Evolutionary conservation across 2,329 filamentous ascomycete species (phyloP), one percentile per base, ranked within the genome.

Genomic region (Colletotrichum horii): DNA sequence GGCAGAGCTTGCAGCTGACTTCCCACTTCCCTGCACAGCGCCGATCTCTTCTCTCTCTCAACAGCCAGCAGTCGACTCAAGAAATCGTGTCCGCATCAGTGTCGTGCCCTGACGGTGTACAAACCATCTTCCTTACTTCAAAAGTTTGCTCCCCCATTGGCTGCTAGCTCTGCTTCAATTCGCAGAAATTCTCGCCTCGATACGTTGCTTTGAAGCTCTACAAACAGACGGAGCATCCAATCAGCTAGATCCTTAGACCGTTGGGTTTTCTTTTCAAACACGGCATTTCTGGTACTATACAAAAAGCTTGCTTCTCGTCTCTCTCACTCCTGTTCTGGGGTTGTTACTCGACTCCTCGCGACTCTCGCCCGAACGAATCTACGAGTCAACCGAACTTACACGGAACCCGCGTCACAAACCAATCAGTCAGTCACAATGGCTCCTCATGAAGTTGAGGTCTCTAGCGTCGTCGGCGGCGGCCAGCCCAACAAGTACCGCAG

Each of bases 401-500:
- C 43, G 43, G 43, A 52, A 52, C n/a, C 43, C 43, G 43, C 43
- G 43, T 7, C 43, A 52, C 43, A 52, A 52, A 52, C 56, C 43
- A 65, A 7, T 30, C 67, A 24, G 52, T 8, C 28, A 24, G 52
- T 8, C 28, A 11, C 48, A 71, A 74, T 74, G 71, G 71, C 67
- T 16, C 22, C 48, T 12, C 24, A 70, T 32, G 48, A 61, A 24
- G 68, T 66, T 26, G 68, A 38, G 16, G 52, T 24, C 19, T 58
- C 48, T 11, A 19, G 38, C 32, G 66, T 52, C 61, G 58, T 38
- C 22, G 43, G 43, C 38, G 52, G 68, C 60, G 48, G 12, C 34
- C 55, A 32, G 64, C 24, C 71, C 34, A 70, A 34, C 64, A 48
- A 77, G 52, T 71, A 71, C 11, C 81, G 81, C 36, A 71, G 64